Evolutionary conservation across 345 rosid species (phyloP).

Genomic region (Lepidium africanum): DNA sequence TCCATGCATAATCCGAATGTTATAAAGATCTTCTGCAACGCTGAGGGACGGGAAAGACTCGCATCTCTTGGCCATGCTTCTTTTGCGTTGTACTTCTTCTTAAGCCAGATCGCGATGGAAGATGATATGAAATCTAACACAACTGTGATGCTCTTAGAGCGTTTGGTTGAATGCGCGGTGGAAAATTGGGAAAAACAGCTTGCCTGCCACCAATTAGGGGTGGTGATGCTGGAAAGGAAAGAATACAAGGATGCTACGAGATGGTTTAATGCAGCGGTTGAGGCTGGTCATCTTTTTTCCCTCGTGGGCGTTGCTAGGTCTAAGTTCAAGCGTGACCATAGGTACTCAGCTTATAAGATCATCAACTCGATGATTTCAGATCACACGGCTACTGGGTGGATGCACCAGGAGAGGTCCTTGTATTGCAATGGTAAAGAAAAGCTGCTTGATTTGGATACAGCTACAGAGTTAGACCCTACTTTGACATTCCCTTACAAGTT

Average conservation of each 20-base stretch:
- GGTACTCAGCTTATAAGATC: conserved; percentile 75
- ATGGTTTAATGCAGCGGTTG: conserved; percentile 69
- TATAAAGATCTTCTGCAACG: conserved; percentile 55
- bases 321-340: conserved; percentile 82
- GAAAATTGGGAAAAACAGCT: conserved; percentile 81
- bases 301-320: conserved; percentile 78
- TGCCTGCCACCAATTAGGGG: conserved; percentile 77
- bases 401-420: conserved; percentile 84
- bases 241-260: conserved; percentile 85
- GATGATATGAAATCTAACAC: conserved; percentile 80
- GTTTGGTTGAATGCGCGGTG: conserved; percentile 59
- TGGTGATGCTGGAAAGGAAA: conserved; percentile 80
- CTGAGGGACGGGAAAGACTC: conserved; percentile 57
- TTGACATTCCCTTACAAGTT: conserved; percentile 83
- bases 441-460: conserved; percentile 53
- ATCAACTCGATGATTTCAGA: conserved; percentile 58
- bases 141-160: conserved; percentile 82
- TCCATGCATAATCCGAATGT: conserved; percentile 57
- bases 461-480: conserved; percentile 82
- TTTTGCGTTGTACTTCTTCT: conserved; percentile 60
- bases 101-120: conserved; percentile 79
- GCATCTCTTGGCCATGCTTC: conserved; percentile 71
- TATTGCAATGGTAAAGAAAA: conserved; percentile 76
- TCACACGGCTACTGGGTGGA: conserved; percentile 71
- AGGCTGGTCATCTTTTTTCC: conserved; percentile 69